These are phyloP conservation scores for Discostella pseudostelligera DNA, from an alignment of 108 stramenopile genomes.

Conservation along the genomic window DNA sequence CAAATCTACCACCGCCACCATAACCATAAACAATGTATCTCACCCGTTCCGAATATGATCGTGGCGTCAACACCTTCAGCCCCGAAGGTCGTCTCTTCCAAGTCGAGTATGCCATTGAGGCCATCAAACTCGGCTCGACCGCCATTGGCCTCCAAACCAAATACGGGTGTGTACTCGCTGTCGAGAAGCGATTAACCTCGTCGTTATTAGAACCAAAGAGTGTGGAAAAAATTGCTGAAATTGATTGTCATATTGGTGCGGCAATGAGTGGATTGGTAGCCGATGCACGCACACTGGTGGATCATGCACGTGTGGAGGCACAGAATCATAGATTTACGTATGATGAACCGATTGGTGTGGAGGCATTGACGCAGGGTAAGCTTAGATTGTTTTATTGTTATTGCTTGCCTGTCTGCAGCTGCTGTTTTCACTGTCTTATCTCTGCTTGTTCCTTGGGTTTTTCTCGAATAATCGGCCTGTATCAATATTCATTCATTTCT, in stretches of 20 bases:
- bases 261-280: conserved; percentile 98
- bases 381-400: neutral
- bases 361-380: conserved; percentile 95
- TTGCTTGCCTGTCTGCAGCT: neutral
- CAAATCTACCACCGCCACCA: neutral
- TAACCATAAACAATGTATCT: conserved; percentile 64
- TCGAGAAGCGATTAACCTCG: conserved; percentile 96
- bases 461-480: neutral
- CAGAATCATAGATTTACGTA: conserved; percentile 99
- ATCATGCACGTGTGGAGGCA: conserved; percentile 99
- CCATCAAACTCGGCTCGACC: conserved; percentile 96
- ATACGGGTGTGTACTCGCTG: conserved; percentile 93
- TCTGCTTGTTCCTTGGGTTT: no score
- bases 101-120: conserved; percentile 99
- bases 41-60: conserved; percentile 97
- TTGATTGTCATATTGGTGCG: conserved; percentile 96
- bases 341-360: conserved; percentile 97
- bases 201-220: conserved; percentile 90
- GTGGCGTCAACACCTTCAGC: conserved; percentile 99
- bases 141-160: conserved; percentile 96
- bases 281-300: conserved; percentile 96
- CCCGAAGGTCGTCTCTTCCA: conserved; percentile 99
- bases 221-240: conserved; percentile 98
- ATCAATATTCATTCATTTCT: neutral
- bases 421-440: no score